Base-by-base conservation (phyloP, 495 filamentous ascomycete species). In the Cetradonia linearis region DNA sequence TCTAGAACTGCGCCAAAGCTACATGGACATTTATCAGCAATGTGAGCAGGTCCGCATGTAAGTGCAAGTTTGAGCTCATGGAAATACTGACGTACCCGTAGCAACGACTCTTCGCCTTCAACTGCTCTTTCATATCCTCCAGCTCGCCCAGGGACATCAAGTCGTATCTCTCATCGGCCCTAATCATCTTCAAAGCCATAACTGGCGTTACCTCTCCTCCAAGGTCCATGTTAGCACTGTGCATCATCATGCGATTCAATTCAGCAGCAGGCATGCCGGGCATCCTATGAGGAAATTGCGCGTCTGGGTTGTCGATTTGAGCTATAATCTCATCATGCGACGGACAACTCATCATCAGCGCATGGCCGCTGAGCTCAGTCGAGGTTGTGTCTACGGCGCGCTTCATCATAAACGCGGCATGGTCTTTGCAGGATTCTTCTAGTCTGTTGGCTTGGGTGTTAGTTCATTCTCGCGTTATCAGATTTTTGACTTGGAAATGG, bases 201-300 rank as follows among this genome's bases (percentile, higher is more conserved):
- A 96, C 86, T 0, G 93, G 93, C n/a, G 92, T 96, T 69, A 98
- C 86, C 72, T 98, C 93, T 28, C 89, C 88, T 62, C 95, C 90
- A 0, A 94, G 82, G 60, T 92, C 84, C 8, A 97, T 78, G 65
- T 86, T 81, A 66, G 83, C 81, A 73, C 90, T 94, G 56, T 95
- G 78, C 69, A 95, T 86, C 55, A 96, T 80, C 44, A 97, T 77
- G 49, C 86, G 91, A 36, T 81, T 70, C 44, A 97, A 78, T 66
- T 94, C 88, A 40, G 77, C 78, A 66, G 84, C 86, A 44, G 79
- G 83, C 27, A 95, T 74, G 20, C 48, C 79, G 70, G 49, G 71
- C 71, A 30, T 73, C 70, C 7, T 34, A 87, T 48, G 91, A 91
- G 69, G 89, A 95, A 25, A 88, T 84, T 91, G 96, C 95, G 65